Base-by-base conservation (phyloP, 306 rosid species). In the Casuarina equisetifolia region DNA sequence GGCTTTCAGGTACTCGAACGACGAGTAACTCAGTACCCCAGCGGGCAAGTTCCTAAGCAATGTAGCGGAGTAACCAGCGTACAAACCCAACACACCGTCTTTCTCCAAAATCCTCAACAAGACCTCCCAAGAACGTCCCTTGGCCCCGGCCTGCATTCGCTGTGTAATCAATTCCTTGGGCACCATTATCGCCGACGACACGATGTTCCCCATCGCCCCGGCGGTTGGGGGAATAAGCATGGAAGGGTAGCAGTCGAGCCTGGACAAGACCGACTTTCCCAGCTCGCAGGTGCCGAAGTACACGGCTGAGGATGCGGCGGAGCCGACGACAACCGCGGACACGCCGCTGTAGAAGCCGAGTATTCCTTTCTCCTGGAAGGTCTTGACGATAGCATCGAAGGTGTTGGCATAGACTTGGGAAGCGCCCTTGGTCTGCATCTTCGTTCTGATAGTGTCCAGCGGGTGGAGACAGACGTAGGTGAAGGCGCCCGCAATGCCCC, bases 401-500 rank as follows among this genome's bases (percentile, higher is more conserved):
- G 96, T 17, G 74, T 81, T 91, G 49, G 83, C 83, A 89, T 95
- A 95, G 74, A 95, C 69, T 15, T 75, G 75, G 0, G 97, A 85
- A 1, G 97, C 97, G 70, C 98, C 98, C 66, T 86, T 91, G 20
- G 97, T 78, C 63, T 95, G 98, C 81, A 95, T 89, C 84, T 88
- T 95, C 69, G 97, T 95, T 50, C 92, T 95, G 81, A 95, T 82
- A 50, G 97, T 83, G 80, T 95, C 98, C 15, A 95, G 92, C 0
- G 98, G 98, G 62, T 75, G 97, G 51, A 95, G 90, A 80, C 96
- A 95, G 4, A 90, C 96, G 79, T 92, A 89, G 45, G 98, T 94
- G 83, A 95, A 95, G n/a, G 98, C 98, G 0, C 98, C 98, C 1
- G 98, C 97, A 17, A 92, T 86, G 44, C 96, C 94, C 0, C 98